Evolutionary conservation across 768 basidiomycete species (phyloP).

Genomic region (Pulveroboletus sp.): DNA sequence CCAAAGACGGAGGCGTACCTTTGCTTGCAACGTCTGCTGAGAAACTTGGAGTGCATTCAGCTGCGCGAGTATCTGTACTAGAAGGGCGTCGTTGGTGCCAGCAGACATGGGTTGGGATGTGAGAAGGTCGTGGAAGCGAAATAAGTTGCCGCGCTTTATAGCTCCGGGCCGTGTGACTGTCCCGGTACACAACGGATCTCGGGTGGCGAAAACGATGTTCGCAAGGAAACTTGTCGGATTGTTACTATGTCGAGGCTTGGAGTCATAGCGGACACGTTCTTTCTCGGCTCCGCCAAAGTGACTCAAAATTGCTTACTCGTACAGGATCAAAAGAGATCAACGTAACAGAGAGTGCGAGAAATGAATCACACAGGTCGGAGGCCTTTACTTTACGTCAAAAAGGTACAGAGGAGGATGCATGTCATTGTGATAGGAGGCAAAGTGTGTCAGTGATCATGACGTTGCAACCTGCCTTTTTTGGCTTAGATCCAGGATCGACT

Average conservation of each 20-base stretch:
- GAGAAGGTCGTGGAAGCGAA: constrained; percentile 11
- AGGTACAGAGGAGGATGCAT: too few relatives aligned
- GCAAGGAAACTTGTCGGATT: not conserved
- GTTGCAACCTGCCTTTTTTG: constrained; percentile 5
- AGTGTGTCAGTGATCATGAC: too few relatives aligned
- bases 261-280: too few relatives aligned
- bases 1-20: constrained; percentile 42
- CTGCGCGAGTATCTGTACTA: constrained; percentile 70
- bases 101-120: constrained; percentile 25
- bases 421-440: too few relatives aligned
- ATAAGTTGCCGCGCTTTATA: constrained; percentile 11
- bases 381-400: too few relatives aligned
- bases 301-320: too few relatives aligned
- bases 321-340: too few relatives aligned
- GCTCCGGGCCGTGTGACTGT: not conserved
- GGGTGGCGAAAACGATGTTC: not conserved
- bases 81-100: constrained; percentile 44
- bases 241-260: not conserved
- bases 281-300: too few relatives aligned
- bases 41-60: constrained; percentile 67
- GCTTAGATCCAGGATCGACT: not conserved
- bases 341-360: too few relatives aligned
- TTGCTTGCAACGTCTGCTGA: constrained; percentile 75
- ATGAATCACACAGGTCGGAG: too few relatives aligned
- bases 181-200: not conserved